Conservation (phyloP, 192 early-diverging fungal species). For the Ramicandelaber brevisporus region DNA sequence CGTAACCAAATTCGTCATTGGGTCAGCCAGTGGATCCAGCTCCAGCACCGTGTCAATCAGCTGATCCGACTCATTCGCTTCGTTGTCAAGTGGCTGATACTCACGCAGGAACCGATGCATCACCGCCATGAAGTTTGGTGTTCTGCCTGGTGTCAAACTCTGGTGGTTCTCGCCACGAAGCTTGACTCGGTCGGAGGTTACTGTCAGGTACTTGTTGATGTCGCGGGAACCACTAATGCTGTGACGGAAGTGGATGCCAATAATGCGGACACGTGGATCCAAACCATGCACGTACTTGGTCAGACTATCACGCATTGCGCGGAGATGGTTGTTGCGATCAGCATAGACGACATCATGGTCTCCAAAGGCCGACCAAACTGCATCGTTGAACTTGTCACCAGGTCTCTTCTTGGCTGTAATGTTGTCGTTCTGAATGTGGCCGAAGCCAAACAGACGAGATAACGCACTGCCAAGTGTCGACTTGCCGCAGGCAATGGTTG, state of each 20-base stretch:
- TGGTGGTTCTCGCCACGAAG: constrained; percentile 60
- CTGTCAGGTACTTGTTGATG: constrained; percentile 17
- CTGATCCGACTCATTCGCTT: constrained; percentile 17
- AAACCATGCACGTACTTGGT: constrained; percentile 15
- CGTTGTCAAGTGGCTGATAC: constrained; percentile 25
- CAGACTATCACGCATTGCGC: constrained; percentile 21
- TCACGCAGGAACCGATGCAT: constrained; percentile 23
- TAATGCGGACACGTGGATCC: constrained; percentile 32
- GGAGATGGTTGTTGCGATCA: constrained; percentile 50
- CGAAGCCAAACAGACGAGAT: constrained; percentile 29
- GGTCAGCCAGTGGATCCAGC: constrained; percentile 21
- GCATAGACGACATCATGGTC: constrained; percentile 40
- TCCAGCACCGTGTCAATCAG: constrained; percentile 28
- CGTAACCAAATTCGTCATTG: constrained; percentile 16
- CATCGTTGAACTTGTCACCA: constrained; percentile 21
- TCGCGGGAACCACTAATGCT: constrained; percentile 14
- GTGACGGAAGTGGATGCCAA: constrained; percentile 54
- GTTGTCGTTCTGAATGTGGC: constrained; percentile 69
- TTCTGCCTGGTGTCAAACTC: constrained; percentile 36
- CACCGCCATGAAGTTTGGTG: constrained; percentile 23
- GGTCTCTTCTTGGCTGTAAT: constrained; percentile 26
- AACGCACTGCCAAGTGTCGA: constrained; percentile 29
- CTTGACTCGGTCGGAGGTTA: constrained; percentile 24
- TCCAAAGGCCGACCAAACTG: constrained; percentile 24
- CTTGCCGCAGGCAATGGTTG: constrained; percentile 52